phyloP scores from a whole-genome alignment of 805 yeast genomes.

The Danielozyma ontarioensis region DNA sequence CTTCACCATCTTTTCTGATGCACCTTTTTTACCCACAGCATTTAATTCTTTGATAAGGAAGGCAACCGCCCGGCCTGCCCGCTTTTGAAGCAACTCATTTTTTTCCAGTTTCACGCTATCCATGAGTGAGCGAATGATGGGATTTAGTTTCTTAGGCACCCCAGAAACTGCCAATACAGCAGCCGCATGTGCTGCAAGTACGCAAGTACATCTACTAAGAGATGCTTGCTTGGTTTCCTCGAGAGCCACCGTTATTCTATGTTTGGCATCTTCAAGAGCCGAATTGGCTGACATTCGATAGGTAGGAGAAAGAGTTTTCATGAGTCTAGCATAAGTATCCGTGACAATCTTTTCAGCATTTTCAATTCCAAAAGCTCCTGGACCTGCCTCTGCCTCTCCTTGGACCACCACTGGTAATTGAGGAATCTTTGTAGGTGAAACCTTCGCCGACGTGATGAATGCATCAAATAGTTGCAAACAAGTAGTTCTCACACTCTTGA shows the following conservation, averaged over 20 bases:
- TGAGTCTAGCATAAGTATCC: conserved; percentile 62
- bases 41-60: conserved; percentile 57
- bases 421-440: conserved; percentile 68
- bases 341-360: conserved; percentile 66
- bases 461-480: conserved; percentile 78
- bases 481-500: conserved; percentile 80
- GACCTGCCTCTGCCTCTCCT: conserved; percentile 92
- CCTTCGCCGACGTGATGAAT: conserved; percentile 70
- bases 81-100: conserved; percentile 55
- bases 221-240: conserved; percentile 58
- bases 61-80: conserved; percentile 69
- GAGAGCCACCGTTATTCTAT: conserved; percentile 60
- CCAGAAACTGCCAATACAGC: conserved; percentile 59
- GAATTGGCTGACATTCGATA: conserved; percentile 66
- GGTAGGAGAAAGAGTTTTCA: conserved; percentile 59
- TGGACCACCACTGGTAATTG: conserved; percentile 84
- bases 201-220: conserved; percentile 48
- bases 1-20: conserved; percentile 83
- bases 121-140: conserved; percentile 86
- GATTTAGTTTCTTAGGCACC: conserved; percentile 84
- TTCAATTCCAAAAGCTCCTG: conserved; percentile 81
- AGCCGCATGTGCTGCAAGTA: conserved; percentile 73
- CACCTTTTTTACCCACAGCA: conserved; percentile 54
- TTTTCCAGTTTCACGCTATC: conserved; percentile 82
- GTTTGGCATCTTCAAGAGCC: conserved; percentile 73